Evolutionary conservation across 140 eudicot species (phyloP).

Genomic region (Senecio squalidus): DNA sequence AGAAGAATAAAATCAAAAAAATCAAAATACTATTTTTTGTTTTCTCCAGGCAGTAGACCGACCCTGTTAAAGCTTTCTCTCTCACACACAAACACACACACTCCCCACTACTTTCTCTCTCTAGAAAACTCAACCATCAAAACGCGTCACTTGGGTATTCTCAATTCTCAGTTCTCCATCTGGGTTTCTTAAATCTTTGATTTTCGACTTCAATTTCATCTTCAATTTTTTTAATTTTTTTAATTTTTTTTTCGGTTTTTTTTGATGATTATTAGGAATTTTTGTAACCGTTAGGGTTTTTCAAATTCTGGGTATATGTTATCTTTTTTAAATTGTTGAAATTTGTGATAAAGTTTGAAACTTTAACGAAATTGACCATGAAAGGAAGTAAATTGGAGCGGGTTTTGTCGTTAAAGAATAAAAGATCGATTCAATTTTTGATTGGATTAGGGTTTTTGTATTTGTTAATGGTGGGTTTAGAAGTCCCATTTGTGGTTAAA

Average conservation of each 20-base stretch:
- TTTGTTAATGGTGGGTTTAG: slow-evolving; percentile 56
- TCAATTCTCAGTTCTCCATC: background rate
- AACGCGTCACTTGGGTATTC: slow-evolving; percentile 19
- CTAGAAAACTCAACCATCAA: slow-evolving; percentile 22
- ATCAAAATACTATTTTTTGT: too few species aligned
- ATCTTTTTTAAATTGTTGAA: slow-evolving; percentile 15
- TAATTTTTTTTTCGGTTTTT: slow-evolving; percentile 4
- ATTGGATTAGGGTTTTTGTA: slow-evolving; percentile 50
- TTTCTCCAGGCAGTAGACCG: slow-evolving; percentile 40
- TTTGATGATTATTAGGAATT: slow-evolving; percentile 18
- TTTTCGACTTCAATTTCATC: too few species aligned
- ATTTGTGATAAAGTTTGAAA: too few species aligned
- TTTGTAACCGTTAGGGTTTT: slow-evolving; percentile 39
- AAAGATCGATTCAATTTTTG: slow-evolving; percentile 52
- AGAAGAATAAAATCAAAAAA: background rate
- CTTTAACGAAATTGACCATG: slow-evolving; percentile 23
- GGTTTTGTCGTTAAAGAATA: slow-evolving; percentile 42
- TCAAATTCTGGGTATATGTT: slow-evolving; percentile 10
- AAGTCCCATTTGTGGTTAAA: slow-evolving; percentile 64
- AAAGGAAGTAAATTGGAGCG: slow-evolving; percentile 45
- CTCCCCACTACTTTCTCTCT: slow-evolving; percentile 27
- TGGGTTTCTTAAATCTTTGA: slow-evolving; percentile 7
- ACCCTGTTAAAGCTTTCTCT: slow-evolving; percentile 30
- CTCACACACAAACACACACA: slow-evolving; percentile 11
- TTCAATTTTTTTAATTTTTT: too few species aligned